A percentile compares a stretch with the other conserved stretches of the same genome.
These are phyloP conservation scores for Melastoma malabathricum DNA, from an alignment of 345 rosid species.

Conservation along the genomic window DNA sequence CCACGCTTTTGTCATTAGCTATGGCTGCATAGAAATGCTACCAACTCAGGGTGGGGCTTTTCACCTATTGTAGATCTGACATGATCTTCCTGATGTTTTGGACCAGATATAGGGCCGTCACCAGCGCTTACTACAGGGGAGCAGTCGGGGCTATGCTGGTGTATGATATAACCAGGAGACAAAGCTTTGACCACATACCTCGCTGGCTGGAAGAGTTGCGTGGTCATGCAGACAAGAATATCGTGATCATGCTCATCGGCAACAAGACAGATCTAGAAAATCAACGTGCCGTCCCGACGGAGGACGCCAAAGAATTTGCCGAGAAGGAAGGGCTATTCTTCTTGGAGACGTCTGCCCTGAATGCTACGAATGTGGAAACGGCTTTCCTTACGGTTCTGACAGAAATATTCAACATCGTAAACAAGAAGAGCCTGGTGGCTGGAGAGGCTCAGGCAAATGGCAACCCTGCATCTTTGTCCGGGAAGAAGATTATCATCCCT, in stretches of 20 bases:
- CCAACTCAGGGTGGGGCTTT: neutral
- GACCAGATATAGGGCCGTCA: slow-evolving; percentile 33
- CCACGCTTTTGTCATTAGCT: too few relatives aligned
- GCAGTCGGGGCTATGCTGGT: slow-evolving; percentile 35
- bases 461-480: slow-evolving; percentile 14
- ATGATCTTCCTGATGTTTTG: neutral
- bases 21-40: too few relatives aligned
- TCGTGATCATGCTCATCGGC: slow-evolving; percentile 30
- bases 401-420: slow-evolving; percentile 15
- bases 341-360: slow-evolving; percentile 38
- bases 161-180: slow-evolving; percentile 28
- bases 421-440: slow-evolving; percentile 14
- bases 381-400: slow-evolving; percentile 20
- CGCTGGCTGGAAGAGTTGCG: slow-evolving; percentile 34
- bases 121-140: slow-evolving; percentile 38
- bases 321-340: slow-evolving; percentile 30
- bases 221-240: slow-evolving; percentile 20
- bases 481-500: slow-evolving; percentile 15
- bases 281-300: slow-evolving; percentile 21
- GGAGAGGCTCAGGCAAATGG: slow-evolving; percentile 11
- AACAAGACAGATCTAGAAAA: slow-evolving; percentile 37
- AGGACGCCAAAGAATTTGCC: slow-evolving; percentile 30
- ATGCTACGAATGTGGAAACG: slow-evolving; percentile 23
- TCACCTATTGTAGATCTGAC: neutral
- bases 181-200: slow-evolving; percentile 29